Evolutionary conservation across 768 basidiomycete genomes (phyloP), one percentile per base, ranked within the genome.

Genomic region (Serendipita indica): DNA sequence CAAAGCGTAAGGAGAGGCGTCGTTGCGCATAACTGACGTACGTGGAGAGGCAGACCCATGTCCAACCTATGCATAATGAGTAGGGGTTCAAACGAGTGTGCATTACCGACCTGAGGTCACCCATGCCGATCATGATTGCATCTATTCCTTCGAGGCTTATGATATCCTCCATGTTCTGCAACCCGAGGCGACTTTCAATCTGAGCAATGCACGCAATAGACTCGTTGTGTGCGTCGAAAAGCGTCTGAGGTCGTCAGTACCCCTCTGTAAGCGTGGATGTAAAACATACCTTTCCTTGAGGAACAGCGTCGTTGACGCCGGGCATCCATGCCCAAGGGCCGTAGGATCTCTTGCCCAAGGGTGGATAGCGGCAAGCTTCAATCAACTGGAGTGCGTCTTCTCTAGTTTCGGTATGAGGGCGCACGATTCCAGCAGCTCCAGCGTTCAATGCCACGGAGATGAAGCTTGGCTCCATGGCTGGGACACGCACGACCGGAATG

Each of bases 321-420:
- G 35, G 35, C 10, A 37, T 37, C 35, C 35, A 37, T n/a, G 35
- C 10, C 35, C 35, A 37, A 10, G 35, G 35, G 10, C 10, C 10
- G 35, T 37, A 37, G 35, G 35, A 37, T 10, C 35, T 10, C 35
- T 37, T 37, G 10, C 35, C 35, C n/a, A 10, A 10, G 10, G 35
- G 35, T 37, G 35, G 35, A n/a, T 10, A 64, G 58, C 54, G 58
- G 52, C 62, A 46, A n/a, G 60, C 63, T 56, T 46, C 22, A 20
- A 46, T 20, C 10, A 46, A 10, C 10, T 46, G 10, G 10, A 7
- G 45, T 7, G 45, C 45, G 7, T 46, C 10, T 25, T 46, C 45
- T 10, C 14, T 7, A 12, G 45, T 46, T 25, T 46, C 45, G 22
- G 45, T 46, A 22, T 46, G 45, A 46, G 45, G 45, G 45, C 10